Conservation (phyloP, 139 green algal genomes). For the Closterium sp. region DNA sequence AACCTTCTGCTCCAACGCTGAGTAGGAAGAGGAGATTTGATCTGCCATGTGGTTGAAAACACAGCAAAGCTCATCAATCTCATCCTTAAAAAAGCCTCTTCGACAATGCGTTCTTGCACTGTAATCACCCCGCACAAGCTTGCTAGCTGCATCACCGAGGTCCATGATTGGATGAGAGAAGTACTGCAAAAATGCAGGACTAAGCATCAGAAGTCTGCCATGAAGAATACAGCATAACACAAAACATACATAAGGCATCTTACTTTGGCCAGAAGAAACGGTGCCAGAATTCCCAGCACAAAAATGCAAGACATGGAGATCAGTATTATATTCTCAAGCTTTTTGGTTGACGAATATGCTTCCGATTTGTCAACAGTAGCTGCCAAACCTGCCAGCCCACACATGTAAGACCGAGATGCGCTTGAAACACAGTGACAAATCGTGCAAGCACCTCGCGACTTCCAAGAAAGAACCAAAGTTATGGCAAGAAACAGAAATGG, state of each 20-base stretch:
- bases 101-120: background rate
- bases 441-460: background rate
- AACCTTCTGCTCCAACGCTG: conserved; percentile 28
- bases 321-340: background rate
- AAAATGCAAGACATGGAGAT: background rate
- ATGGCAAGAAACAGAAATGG: too few species aligned
- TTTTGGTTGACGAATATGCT: background rate
- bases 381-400: background rate
- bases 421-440: too few species aligned
- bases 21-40: conserved; percentile 9
- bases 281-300: background rate
- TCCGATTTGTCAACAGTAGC: background rate
- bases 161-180: background rate
- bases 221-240: too few species aligned
- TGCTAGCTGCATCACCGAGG: background rate
- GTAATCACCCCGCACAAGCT: background rate
- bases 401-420: too few species aligned
- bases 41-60: conserved; percentile 44
- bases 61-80: conserved; percentile 27
- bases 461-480: background rate
- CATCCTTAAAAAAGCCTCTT: conserved; percentile 5
- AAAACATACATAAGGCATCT: background rate
- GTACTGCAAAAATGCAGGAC: background rate
- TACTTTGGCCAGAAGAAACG: background rate
- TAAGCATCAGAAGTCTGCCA: background rate